These are phyloP conservation scores for Fusarium subglutinans DNA, from an alignment of 2,329 filamentous ascomycete species.

Conservation along the genomic window DNA sequence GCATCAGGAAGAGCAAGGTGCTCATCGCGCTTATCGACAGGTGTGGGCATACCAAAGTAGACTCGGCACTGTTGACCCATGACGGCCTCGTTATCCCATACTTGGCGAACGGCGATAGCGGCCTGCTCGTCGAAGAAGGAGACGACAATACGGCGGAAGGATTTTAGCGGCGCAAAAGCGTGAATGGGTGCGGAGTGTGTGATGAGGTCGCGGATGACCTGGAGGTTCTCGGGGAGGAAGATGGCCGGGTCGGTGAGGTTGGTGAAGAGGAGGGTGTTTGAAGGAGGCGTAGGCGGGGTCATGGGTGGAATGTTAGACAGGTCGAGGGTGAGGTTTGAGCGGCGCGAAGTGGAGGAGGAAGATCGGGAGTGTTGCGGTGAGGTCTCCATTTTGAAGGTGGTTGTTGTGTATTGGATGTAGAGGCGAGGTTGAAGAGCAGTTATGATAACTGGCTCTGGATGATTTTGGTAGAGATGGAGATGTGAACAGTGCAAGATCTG, in stretches of 20 bases:
- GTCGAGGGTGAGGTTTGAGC: constrained; percentile 72
- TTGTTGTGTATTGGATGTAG: constrained; percentile 15
- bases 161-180: constrained; percentile 82
- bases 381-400: constrained; percentile 47
- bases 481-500: constrained; percentile 12
- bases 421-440: constrained; percentile 9
- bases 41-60: constrained; percentile 73
- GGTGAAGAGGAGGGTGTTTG: constrained; percentile 86
- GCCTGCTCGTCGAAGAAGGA: constrained; percentile 78
- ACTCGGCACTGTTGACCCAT: constrained; percentile 75
- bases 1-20: constrained; percentile 74
- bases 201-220: constrained; percentile 77
- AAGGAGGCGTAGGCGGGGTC: constrained; percentile 75
- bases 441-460: constrained; percentile 2
- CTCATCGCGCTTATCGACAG: constrained; percentile 63
- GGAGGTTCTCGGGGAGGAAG: constrained; percentile 78
- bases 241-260: constrained; percentile 78
- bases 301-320: constrained; percentile 77
- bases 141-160: constrained; percentile 82
- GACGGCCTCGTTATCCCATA: constrained; percentile 78
- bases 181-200: constrained; percentile 75
- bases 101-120: constrained; percentile 74
- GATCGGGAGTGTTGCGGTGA: constrained; percentile 52
- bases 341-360: constrained; percentile 58
- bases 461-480: neutral